phyloP scores from a whole-genome alignment of 148 eudicot genomes.

The Limonium bicolor region DNA sequence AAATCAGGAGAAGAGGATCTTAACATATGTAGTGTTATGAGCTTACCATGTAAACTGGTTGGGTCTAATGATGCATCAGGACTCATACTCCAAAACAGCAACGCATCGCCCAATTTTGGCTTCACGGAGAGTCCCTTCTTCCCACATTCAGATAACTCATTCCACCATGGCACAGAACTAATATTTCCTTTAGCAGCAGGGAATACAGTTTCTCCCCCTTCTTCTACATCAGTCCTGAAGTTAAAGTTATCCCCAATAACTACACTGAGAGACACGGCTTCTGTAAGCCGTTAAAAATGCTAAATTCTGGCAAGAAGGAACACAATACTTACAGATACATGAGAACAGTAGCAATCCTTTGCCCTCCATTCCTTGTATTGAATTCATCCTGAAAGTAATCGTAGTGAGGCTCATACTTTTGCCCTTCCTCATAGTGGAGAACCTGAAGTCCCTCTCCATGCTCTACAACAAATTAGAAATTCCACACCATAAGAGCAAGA shows the following conservation, averaged over 20 bases:
- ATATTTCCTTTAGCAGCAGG: constrained; percentile 72
- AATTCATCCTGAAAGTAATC: constrained; percentile 76
- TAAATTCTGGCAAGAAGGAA: not conserved
- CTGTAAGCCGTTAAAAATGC: not conserved
- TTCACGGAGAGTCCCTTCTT: constrained; percentile 71
- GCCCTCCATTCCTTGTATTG: constrained; percentile 79
- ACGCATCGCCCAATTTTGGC: constrained; percentile 88
- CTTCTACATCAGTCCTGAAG: constrained; percentile 84
- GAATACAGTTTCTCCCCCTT: constrained; percentile 94
- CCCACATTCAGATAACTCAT: constrained; percentile 84
- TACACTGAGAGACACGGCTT: not conserved
- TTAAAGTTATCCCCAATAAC: not conserved
- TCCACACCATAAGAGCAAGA: too few species aligned
- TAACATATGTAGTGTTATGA: not conserved
- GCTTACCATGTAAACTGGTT: constrained; percentile 76
- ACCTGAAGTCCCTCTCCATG: constrained; percentile 95
- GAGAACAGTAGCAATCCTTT: constrained; percentile 87
- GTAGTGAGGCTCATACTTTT: constrained; percentile 81
- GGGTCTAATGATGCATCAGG: constrained; percentile 86
- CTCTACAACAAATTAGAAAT: too few species aligned
- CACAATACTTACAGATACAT: constrained; percentile 83
- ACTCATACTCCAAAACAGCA: constrained; percentile 96
- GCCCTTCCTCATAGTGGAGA: constrained; percentile 92
- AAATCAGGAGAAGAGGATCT: not conserved
- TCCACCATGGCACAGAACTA: constrained; percentile 69